phyloP scores from a whole-genome alignment of 2,329 filamentous ascomycete genomes.

The Talaromyces pinophilus region DNA sequence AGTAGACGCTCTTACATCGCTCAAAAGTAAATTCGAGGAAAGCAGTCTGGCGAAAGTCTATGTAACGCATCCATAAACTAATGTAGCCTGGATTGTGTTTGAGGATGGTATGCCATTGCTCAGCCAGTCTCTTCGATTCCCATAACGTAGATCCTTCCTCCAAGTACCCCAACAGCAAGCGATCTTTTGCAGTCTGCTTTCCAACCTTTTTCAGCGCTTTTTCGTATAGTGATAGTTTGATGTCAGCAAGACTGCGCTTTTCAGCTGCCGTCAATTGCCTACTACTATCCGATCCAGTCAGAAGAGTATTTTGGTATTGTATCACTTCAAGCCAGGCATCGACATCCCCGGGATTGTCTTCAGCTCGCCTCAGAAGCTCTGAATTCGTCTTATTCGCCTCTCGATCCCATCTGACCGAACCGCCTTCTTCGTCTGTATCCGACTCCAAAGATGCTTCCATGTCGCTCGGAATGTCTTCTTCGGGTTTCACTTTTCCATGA shows the following conservation, averaged over 20 bases:
- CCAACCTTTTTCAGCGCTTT: constrained; percentile 67
- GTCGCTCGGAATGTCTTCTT: constrained; percentile 50
- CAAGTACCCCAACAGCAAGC: constrained; percentile 69
- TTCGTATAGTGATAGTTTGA: constrained; percentile 78
- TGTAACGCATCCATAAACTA: constrained; percentile 69
- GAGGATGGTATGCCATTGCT: constrained; percentile 67
- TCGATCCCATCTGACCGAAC: constrained; percentile 44
- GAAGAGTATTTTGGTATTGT: constrained; percentile 70
- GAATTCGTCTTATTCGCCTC: constrained; percentile 49
- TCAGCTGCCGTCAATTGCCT: constrained; percentile 60
- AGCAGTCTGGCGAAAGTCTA: constrained; percentile 70
- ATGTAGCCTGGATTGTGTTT: constrained; percentile 59
- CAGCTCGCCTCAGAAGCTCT: constrained; percentile 64
- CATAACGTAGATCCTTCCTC: constrained; percentile 73
- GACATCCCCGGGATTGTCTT: constrained; percentile 66
- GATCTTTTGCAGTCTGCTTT: constrained; percentile 53
- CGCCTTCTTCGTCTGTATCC: constrained; percentile 44
- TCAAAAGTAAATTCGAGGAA: constrained; percentile 69
- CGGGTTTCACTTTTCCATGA: constrained; percentile 60
- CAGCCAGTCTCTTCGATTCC: constrained; percentile 62
- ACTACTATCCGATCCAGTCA: constrained; percentile 48
- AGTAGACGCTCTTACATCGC: constrained; percentile 60
- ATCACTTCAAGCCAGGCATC: constrained; percentile 78
- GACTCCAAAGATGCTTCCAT: constrained; percentile 53
- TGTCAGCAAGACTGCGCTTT: constrained; percentile 68